These are phyloP conservation scores for Fusarium scirpi DNA, from an alignment of 2,329 filamentous ascomycete genomes.

Conservation along the genomic window DNA sequence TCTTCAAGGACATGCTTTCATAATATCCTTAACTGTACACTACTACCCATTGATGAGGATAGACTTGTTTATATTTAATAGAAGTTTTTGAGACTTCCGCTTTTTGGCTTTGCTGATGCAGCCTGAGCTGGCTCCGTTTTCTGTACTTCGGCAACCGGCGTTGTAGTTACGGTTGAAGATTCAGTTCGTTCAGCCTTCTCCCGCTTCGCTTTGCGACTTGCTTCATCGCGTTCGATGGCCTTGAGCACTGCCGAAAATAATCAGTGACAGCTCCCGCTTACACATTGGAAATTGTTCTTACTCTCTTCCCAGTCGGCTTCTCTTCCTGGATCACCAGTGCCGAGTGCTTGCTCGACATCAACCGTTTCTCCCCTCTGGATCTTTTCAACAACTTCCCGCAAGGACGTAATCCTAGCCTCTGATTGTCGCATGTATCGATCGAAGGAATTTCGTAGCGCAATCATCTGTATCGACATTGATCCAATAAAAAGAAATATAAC, in stretches of 20 bases:
- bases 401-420: constrained; percentile 79
- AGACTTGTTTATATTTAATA: constrained; percentile 55
- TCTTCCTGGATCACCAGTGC: constrained; percentile 78
- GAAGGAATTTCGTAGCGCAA: constrained; percentile 82
- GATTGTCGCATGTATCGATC: constrained; percentile 78
- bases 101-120: constrained; percentile 44
- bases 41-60: constrained; percentile 26
- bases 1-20: constrained; percentile 72
- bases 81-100: constrained; percentile 60
- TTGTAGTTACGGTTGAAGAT: constrained; percentile 22
- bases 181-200: constrained; percentile 53
- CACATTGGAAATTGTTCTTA: constrained; percentile 53
- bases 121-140: constrained; percentile 38
- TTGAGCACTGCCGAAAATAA: constrained; percentile 65
- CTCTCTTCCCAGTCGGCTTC: constrained; percentile 92
- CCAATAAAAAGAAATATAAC: constrained; percentile 88
- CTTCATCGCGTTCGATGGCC: constrained; percentile 74
- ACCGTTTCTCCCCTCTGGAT: constrained; percentile 80
- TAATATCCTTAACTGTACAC: constrained; percentile 50
- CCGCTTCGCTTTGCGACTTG: constrained; percentile 60
- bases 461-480: constrained; percentile 94
- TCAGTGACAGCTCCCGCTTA: constrained; percentile 22
- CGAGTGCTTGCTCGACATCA: constrained; percentile 85
- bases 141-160: constrained; percentile 15
- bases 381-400: constrained; percentile 80